phyloP scores from a whole-genome alignment of 2,329 filamentous ascomycete species.

The Trichophyton verrucosum region DNA sequence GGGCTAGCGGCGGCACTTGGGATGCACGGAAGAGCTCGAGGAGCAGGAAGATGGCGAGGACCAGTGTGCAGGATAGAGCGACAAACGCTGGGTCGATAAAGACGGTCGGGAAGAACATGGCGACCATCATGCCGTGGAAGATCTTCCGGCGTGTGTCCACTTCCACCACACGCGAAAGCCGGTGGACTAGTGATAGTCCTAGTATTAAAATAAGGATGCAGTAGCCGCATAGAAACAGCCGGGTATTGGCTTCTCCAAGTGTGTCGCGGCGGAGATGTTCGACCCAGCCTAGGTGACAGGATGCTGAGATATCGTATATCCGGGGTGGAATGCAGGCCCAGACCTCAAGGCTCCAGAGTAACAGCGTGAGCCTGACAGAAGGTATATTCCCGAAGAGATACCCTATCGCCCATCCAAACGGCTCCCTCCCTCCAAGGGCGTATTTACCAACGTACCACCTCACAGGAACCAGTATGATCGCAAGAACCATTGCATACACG shows the following conservation, averaged over 20 bases:
- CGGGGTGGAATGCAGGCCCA: constrained; percentile 62
- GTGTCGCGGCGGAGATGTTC: constrained; percentile 51
- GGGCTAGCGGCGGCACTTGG: constrained; percentile 79
- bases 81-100: constrained; percentile 79
- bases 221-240: constrained; percentile 64
- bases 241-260: constrained; percentile 66
- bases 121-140: constrained; percentile 97
- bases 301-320: constrained; percentile 22
- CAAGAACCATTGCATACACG: constrained; percentile 56
- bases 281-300: constrained; percentile 46
- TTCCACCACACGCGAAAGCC: constrained; percentile 63
- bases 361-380: constrained; percentile 57
- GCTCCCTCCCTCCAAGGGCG: constrained; percentile 62
- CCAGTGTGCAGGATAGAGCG: constrained; percentile 63
- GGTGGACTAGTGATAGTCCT: constrained; percentile 64
- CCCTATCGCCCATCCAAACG: constrained; percentile 81
- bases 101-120: constrained; percentile 79
- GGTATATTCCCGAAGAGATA: constrained; percentile 75
- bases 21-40: constrained; percentile 82
- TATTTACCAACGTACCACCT: constrained; percentile 54
- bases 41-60: constrained; percentile 73
- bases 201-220: constrained; percentile 56
- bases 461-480: constrained; percentile 58
- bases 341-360: constrained; percentile 53
- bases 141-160: constrained; percentile 94